These are phyloP conservation scores for Pluteus cervinus DNA, from an alignment of 768 basidiomycete species.

Conservation along the genomic window DNA sequence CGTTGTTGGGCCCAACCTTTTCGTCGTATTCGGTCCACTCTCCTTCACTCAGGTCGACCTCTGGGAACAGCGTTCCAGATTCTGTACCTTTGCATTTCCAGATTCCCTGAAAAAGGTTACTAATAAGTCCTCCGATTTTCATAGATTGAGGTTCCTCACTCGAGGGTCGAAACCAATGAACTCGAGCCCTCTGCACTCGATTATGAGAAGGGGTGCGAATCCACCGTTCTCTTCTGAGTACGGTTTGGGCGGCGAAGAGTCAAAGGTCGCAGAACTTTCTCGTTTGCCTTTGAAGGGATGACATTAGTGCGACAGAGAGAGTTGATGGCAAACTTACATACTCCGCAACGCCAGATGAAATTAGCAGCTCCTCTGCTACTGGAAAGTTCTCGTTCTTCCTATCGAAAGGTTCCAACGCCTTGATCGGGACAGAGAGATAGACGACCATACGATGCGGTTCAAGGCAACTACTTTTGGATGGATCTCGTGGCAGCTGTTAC, in stretches of 20 bases:
- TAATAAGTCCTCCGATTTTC: background rate
- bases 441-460: constrained; percentile 53
- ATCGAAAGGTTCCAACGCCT: constrained; percentile 4
- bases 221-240: constrained; percentile 60
- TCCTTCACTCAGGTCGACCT: constrained; percentile 59
- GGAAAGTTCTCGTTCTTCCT: constrained; percentile 66
- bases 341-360: constrained; percentile 76
- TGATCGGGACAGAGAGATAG: constrained; percentile 1
- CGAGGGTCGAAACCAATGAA: constrained; percentile 71
- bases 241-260: constrained; percentile 41
- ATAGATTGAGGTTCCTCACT: constrained; percentile 30
- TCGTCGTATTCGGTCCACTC: constrained; percentile 93
- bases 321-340: constrained; percentile 34
- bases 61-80: constrained; percentile 51
- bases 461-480: constrained; percentile 70
- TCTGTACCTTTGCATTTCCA: constrained; percentile 74
- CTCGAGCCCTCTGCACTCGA: constrained; percentile 88
- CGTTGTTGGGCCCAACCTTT: constrained; percentile 44
- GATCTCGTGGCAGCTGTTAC: constrained; percentile 71
- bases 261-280: constrained; percentile 79
- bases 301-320: background rate
- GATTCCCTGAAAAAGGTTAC: constrained; percentile 41
- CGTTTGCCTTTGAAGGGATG: constrained; percentile 49
- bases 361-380: constrained; percentile 66
- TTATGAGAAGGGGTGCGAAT: constrained; percentile 56